phyloP scores from a whole-genome alignment of 2,329 filamentous ascomycete species.

The Calonectria pseudoreteaudii region DNA sequence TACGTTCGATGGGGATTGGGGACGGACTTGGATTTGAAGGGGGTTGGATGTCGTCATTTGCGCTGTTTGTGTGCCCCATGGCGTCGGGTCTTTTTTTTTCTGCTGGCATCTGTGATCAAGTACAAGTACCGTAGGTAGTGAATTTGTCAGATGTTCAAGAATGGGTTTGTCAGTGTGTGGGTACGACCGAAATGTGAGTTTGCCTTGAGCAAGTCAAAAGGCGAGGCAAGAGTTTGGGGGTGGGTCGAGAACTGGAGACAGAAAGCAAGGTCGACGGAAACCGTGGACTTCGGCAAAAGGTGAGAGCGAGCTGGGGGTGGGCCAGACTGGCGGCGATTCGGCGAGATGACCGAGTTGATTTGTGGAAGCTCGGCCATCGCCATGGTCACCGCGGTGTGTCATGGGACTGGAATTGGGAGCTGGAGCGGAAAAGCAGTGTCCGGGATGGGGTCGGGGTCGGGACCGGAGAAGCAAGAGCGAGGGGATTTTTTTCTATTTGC shows the following conservation, averaged over 20 bases:
- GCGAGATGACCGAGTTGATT: constrained; percentile 23
- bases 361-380: constrained; percentile 11
- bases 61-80: neutral
- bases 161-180: constrained; percentile 1
- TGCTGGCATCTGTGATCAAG: neutral
- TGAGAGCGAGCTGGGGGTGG: neutral
- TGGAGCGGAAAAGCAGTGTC: constrained; percentile 10
- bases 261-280: neutral
- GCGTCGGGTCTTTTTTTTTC: neutral
- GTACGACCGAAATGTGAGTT: neutral
- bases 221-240: neutral
- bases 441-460: constrained; percentile 3
- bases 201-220: neutral
- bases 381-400: constrained; percentile 24
- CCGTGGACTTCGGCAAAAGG: neutral
- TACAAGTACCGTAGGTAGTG: constrained; percentile 3
- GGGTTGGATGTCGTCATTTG: neutral
- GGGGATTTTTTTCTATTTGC: neutral
- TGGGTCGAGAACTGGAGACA: neutral
- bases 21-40: neutral
- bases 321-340: constrained; percentile 1
- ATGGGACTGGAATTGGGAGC: neutral
- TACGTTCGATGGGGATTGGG: constrained; percentile 1
- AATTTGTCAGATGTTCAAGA: neutral
- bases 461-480: neutral